Evolutionary conservation across 257 asterid genomes (phyloP).

Genomic region (Solanum ahanhuiri): DNA sequence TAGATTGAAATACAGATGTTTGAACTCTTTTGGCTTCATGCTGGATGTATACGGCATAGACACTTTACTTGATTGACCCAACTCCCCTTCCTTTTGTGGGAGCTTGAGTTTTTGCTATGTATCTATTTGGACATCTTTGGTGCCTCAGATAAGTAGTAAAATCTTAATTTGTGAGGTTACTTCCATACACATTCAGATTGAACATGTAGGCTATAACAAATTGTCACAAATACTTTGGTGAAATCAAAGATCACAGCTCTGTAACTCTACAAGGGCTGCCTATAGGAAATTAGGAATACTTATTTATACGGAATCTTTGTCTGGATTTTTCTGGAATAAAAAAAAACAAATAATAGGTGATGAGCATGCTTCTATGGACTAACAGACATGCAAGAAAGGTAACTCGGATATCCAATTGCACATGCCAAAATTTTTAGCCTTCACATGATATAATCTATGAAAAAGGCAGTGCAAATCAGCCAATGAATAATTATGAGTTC

Average conservation of each 20-base stretch:
- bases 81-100: neutral
- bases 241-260: neutral
- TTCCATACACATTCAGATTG: neutral
- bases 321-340: neutral
- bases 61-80: neutral
- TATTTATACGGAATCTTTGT: neutral
- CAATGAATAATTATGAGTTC: neutral
- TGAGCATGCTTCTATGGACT: neutral
- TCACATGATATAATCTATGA: neutral
- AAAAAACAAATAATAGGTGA: neutral
- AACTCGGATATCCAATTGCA: neutral
- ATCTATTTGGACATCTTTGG: neutral
- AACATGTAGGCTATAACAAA: neutral
- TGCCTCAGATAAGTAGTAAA: neutral
- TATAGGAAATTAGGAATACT: neutral
- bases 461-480: neutral
- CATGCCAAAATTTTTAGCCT: neutral
- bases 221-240: neutral
- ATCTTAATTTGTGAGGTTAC: neutral
- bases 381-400: neutral
- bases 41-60: neutral
- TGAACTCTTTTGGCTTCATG: neutral
- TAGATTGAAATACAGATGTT: neutral
- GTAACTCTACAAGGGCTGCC: neutral
- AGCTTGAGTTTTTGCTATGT: neutral